phyloP scores from a whole-genome alignment of 306 rosid genomes.

The Vigna trinervia region DNA sequence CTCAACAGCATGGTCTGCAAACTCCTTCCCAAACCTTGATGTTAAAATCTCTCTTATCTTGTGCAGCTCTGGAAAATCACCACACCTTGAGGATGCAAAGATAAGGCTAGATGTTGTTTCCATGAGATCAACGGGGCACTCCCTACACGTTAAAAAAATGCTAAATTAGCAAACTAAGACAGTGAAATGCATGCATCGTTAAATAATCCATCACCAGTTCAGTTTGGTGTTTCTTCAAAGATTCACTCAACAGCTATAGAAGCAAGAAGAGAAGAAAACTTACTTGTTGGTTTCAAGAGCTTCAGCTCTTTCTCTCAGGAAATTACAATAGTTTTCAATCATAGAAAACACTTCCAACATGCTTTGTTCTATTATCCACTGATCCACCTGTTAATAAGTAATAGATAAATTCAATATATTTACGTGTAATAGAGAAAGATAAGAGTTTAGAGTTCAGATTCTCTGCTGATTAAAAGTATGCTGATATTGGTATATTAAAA shows the following conservation, averaged over 20 bases:
- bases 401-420: conserved; percentile 15
- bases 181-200: not conserved
- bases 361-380: conserved; percentile 64
- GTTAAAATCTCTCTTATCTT: conserved; percentile 60
- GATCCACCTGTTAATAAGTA: conserved; percentile 60
- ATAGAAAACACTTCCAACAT: conserved; percentile 59
- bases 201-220: not conserved
- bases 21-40: conserved; percentile 59
- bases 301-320: conserved; percentile 51
- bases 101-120: conserved; percentile 66
- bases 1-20: conserved; percentile 59
- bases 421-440: not conserved
- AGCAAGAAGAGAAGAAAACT: conserved; percentile 34
- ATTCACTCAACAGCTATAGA: not conserved
- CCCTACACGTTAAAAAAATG: conserved; percentile 44
- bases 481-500: too few relatives aligned
- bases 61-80: conserved; percentile 79
- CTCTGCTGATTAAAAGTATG: too few relatives aligned
- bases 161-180: not conserved
- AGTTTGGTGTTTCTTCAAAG: not conserved
- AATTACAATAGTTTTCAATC: conserved; percentile 59
- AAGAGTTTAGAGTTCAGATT: not conserved
- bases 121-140: conserved; percentile 66
- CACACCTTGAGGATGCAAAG: conserved; percentile 78
- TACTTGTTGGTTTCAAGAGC: conserved; percentile 56